Conservation (phyloP, 306 rosid genomes). For the Cucumis cinereus region DNA sequence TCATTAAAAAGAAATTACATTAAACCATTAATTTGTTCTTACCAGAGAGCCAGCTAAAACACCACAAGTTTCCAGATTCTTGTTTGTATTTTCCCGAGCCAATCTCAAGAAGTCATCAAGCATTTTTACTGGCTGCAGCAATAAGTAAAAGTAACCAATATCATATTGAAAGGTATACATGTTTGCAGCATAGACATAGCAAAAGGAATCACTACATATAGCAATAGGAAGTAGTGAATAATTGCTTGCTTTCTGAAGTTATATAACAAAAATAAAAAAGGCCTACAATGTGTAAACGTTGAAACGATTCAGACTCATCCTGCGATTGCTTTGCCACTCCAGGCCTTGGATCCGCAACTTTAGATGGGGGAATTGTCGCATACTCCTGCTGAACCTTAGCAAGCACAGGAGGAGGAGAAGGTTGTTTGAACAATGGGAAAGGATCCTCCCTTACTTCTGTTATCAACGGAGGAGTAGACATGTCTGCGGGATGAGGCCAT, state of each 20-base stretch:
- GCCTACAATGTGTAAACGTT: slow-evolving; percentile 79
- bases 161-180: slow-evolving; percentile 1
- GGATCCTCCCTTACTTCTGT: slow-evolving; percentile 49
- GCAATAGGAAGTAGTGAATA: neutral
- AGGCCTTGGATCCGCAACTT: slow-evolving; percentile 98
- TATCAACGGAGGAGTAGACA: slow-evolving; percentile 31
- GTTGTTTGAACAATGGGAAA: slow-evolving; percentile 58
- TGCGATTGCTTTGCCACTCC: slow-evolving; percentile 58
- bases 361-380: slow-evolving; percentile 64
- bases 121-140: slow-evolving; percentile 79
- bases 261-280: neutral
- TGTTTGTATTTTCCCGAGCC: slow-evolving; percentile 70
- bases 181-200: neutral
- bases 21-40: slow-evolving; percentile 14
- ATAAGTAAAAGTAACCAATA: slow-evolving; percentile 9
- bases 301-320: slow-evolving; percentile 53
- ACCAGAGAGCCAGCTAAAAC: slow-evolving; percentile 97
- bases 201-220: slow-evolving; percentile 1
- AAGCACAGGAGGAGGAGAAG: slow-evolving; percentile 88
- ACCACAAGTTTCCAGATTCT: slow-evolving; percentile 87
- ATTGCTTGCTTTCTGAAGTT: neutral
- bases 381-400: slow-evolving; percentile 54
- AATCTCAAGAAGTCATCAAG: slow-evolving; percentile 84
- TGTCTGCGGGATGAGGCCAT: slow-evolving; percentile 46
- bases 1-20: neutral